phyloP scores from a whole-genome alignment of 768 basidiomycete species.

The Sporobolomyces roseus region DNA sequence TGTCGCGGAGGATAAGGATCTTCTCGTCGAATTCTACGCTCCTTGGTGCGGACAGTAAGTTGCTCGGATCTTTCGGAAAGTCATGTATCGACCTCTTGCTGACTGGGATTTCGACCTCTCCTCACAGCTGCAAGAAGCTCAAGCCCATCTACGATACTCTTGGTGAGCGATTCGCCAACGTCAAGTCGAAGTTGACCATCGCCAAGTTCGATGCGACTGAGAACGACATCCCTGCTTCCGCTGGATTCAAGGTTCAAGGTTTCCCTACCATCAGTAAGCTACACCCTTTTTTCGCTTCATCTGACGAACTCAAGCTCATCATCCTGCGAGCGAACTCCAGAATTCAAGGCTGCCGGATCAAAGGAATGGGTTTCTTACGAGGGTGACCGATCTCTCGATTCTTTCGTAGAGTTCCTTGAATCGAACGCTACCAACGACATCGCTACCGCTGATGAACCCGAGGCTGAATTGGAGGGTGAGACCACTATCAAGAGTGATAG shows the following conservation, averaged over 20 bases:
- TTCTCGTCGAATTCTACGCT: slow-evolving; percentile 95
- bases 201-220: slow-evolving; percentile 96
- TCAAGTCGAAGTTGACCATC: slow-evolving; percentile 45
- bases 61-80: slow-evolving; percentile 15
- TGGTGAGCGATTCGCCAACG: slow-evolving; percentile 71
- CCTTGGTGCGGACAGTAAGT: slow-evolving; percentile 66
- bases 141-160: slow-evolving; percentile 90
- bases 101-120: background rate
- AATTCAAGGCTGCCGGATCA: slow-evolving; percentile 88
- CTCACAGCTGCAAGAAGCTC: slow-evolving; percentile 83
- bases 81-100: background rate
- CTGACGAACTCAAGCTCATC: slow-evolving; percentile 76
- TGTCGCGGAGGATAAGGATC: slow-evolving; percentile 86
- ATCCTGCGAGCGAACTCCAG: slow-evolving; percentile 91
- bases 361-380: slow-evolving; percentile 86
- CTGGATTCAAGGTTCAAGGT: too few relatives aligned
- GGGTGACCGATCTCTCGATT: slow-evolving; percentile 57
- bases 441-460: slow-evolving; percentile 17
- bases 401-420: slow-evolving; percentile 43
- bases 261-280: too few relatives aligned
- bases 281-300: too few relatives aligned
- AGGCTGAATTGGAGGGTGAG: slow-evolving; percentile 29
- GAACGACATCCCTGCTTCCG: slow-evolving; percentile 92
- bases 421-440: slow-evolving; percentile 43
- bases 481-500: slow-evolving; percentile 14